Percentiles rank a stretch among this genome's conserved stretches.
These are phyloP conservation scores for Monosporascus sp. DNA, from an alignment of 2,329 filamentous ascomycete species.

Conservation along the genomic window DNA sequence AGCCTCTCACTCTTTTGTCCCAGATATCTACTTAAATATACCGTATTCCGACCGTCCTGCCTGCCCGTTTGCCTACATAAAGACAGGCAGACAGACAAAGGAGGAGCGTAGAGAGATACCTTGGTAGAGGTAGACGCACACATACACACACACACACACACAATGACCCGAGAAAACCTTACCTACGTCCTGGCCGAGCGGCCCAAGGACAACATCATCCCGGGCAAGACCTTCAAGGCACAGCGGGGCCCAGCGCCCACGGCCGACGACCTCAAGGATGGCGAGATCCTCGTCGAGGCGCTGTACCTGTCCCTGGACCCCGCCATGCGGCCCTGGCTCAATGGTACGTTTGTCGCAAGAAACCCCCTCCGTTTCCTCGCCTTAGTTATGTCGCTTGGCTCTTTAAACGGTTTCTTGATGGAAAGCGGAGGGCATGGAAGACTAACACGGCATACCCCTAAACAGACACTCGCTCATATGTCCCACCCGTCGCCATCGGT, in stretches of 20 bases:
- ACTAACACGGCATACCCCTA: background rate
- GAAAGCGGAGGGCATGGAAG: background rate
- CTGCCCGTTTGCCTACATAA: too few species aligned
- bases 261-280: slow-evolving; percentile 51
- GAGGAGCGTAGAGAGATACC: too few species aligned
- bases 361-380: background rate
- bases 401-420: background rate
- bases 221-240: slow-evolving; percentile 58
- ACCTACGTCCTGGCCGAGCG: slow-evolving; percentile 59
- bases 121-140: background rate
- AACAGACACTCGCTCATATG: slow-evolving; percentile 49
- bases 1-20: too few species aligned
- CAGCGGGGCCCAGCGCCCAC: slow-evolving; percentile 46
- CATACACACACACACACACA: slow-evolving; percentile 5
- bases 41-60: too few species aligned
- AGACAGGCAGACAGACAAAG: too few species aligned
- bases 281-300: slow-evolving; percentile 55
- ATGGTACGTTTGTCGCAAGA: slow-evolving; percentile 32
- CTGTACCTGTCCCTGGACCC: slow-evolving; percentile 67
- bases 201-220: slow-evolving; percentile 54
- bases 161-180: slow-evolving; percentile 39
- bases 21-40: too few species aligned
- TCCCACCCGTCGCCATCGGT: slow-evolving; percentile 63
- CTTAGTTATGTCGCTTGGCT: background rate
- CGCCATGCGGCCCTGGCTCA: slow-evolving; percentile 71